Evolutionary conservation across 2,329 filamentous ascomycete genomes (phyloP).

Genomic region (Zalaria obscura): DNA sequence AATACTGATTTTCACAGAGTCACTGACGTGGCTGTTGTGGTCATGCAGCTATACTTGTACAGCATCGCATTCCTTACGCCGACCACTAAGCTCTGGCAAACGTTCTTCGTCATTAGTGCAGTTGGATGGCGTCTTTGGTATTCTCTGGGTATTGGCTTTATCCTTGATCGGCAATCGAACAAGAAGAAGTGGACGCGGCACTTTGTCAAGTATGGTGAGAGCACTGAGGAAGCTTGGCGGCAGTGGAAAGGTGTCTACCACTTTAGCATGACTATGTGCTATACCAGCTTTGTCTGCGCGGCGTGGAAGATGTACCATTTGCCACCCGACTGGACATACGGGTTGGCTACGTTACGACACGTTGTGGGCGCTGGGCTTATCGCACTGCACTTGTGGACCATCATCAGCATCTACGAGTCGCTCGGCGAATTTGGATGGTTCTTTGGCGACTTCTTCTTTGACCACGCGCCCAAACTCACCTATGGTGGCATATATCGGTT

Average conservation of each 20-base stretch:
- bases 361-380: conserved; percentile 71
- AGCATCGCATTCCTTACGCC: conserved; percentile 63
- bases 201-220: conserved; percentile 94
- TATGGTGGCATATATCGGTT: conserved; percentile 98
- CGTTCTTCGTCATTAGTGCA: conserved; percentile 69
- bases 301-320: conserved; percentile 92
- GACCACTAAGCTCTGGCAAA: conserved; percentile 58
- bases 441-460: conserved; percentile 97
- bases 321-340: conserved; percentile 77
- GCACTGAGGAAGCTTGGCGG: conserved; percentile 78
- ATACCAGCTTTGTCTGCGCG: conserved; percentile 75
- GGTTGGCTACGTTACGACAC: conserved; percentile 74
- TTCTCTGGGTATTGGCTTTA: conserved; percentile 69
- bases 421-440: conserved; percentile 98
- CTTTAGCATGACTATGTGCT: conserved; percentile 80
- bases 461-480: conserved; percentile 73
- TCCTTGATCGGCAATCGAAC: conserved; percentile 74
- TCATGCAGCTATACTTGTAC: conserved; percentile 64
- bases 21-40: conserved; percentile 66
- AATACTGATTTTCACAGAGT: conserved; percentile 84
- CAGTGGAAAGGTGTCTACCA: conserved; percentile 98
- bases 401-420: conserved; percentile 84
- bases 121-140: conserved; percentile 83
- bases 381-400: conserved; percentile 82
- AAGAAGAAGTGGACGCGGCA: conserved; percentile 93